Percentiles rank a stretch among this genome's conserved stretches.
phyloP scores from a whole-genome alignment of 2,329 filamentous ascomycete species.

The Pyricularia grisea region DNA sequence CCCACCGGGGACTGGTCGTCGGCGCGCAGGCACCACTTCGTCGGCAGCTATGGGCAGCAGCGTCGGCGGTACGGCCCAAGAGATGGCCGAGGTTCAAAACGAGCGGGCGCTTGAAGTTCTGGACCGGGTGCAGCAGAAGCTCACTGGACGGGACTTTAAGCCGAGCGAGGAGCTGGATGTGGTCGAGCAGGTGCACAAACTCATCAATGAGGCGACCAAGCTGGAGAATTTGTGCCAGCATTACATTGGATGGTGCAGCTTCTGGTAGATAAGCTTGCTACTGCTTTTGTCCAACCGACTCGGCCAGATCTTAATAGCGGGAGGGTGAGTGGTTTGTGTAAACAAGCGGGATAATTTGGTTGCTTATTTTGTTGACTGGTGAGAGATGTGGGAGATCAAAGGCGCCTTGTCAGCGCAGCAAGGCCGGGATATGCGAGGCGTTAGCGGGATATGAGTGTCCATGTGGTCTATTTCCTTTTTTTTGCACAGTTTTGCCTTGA shows the following conservation, averaged over 20 bases:
- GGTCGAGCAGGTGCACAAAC: slow-evolving; percentile 82
- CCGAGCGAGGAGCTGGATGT: slow-evolving; percentile 75
- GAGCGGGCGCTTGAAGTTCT: slow-evolving; percentile 87
- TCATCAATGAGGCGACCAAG: slow-evolving; percentile 92
- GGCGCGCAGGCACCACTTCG: slow-evolving; percentile 52
- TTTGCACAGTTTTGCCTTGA: background rate
- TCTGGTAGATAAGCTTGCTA: slow-evolving; percentile 55
- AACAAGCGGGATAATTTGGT: background rate
- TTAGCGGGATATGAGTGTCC: background rate
- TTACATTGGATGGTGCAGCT: slow-evolving; percentile 98
- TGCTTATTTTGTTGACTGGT: background rate
- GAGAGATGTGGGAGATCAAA: background rate
- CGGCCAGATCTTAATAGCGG: background rate
- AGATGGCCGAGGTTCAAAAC: slow-evolving; percentile 74
- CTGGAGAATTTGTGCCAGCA: slow-evolving; percentile 97
- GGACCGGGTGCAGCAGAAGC: slow-evolving; percentile 84
- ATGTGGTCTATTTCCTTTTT: background rate
- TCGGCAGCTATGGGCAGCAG: slow-evolving; percentile 29
- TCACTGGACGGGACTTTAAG: slow-evolving; percentile 90
- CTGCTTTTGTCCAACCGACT: background rate
- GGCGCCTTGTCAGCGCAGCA: background rate
- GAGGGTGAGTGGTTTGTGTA: background rate
- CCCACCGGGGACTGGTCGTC: slow-evolving; percentile 30
- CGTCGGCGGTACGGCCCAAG: slow-evolving; percentile 22
- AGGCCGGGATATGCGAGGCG: background rate